Conservation (phyloP, 2,329 filamentous ascomycete species). For the Alternaria infectoria region DNA sequence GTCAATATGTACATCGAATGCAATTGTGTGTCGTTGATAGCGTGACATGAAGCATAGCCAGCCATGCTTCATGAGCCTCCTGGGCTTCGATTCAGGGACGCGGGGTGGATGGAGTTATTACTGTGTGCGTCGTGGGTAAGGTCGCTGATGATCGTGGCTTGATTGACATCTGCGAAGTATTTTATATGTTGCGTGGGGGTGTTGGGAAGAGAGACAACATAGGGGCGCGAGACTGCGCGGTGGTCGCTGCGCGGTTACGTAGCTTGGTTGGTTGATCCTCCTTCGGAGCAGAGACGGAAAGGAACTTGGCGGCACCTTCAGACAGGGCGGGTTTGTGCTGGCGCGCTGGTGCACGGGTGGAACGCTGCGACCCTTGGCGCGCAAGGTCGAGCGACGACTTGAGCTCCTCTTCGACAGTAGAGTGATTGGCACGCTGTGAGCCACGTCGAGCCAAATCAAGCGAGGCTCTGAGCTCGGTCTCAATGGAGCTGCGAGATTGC, state of each 20-base stretch:
- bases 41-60: constrained; percentile 16
- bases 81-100: not conserved
- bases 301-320: constrained; percentile 41
- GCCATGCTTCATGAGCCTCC: constrained; percentile 15
- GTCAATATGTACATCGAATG: constrained; percentile 26
- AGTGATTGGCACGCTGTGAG: constrained; percentile 25
- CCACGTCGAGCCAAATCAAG: constrained; percentile 37
- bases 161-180: constrained; percentile 9
- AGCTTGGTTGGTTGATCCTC: constrained; percentile 14
- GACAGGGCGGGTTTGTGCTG: constrained; percentile 44
- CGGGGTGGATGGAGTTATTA: not conserved
- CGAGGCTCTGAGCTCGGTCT: constrained; percentile 31
- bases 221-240: constrained; percentile 28
- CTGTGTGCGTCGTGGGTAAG: not conserved
- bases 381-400: constrained; percentile 29
- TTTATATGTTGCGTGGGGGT: constrained; percentile 28
- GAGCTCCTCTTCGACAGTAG: constrained; percentile 22
- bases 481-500: constrained; percentile 11
- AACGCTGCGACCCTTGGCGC: constrained; percentile 29
- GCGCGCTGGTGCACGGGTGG: constrained; percentile 12
- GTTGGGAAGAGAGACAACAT: constrained; percentile 45
- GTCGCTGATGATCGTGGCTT: not conserved
- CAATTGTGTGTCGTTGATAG: constrained; percentile 8
- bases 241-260: constrained; percentile 38
- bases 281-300: constrained; percentile 12